A percentile compares a stretch with the other conserved stretches of the same genome.
Evolutionary conservation across 768 basidiomycete species (phyloP).

Genomic region (Russula abietina): DNA sequence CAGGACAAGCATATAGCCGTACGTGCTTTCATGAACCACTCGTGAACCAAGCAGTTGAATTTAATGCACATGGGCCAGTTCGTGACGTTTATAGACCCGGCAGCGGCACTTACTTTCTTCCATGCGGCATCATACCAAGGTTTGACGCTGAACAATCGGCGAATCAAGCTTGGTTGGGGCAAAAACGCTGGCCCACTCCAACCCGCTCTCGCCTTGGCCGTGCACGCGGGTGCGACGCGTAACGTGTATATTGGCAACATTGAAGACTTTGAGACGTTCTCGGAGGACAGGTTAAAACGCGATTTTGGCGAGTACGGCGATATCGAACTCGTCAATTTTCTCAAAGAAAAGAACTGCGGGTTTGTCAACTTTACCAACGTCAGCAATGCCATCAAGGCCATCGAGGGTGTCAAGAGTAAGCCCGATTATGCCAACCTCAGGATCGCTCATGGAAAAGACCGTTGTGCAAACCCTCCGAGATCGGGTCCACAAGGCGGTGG

Average conservation of each 20-base stretch:
- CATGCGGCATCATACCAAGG: conserved; percentile 88
- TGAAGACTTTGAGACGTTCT: conserved; percentile 91
- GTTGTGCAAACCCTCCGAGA: conserved; percentile 89
- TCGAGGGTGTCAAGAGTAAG: conserved; percentile 88
- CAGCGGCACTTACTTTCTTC: conserved; percentile 90
- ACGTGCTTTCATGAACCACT: conserved; percentile 31
- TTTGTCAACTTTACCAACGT: conserved; percentile 96
- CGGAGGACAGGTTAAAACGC: conserved; percentile 79
- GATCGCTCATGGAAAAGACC: conserved; percentile 92
- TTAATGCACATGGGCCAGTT: conserved; percentile 49
- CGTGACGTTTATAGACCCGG: conserved; percentile 92
- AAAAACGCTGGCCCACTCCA: conserved; percentile 88
- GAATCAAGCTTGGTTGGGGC: conserved; percentile 97
- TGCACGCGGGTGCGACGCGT: conserved; percentile 88
- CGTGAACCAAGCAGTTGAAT: conserved; percentile 8
- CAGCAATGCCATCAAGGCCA: conserved; percentile 95
- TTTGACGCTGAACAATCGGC: conserved; percentile 84
- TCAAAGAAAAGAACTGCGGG: conserved; percentile 94
- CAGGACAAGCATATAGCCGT: conserved; percentile 97
- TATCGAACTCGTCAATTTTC: conserved; percentile 92
- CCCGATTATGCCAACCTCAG: conserved; percentile 85
- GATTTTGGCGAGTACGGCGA: conserved; percentile 97
- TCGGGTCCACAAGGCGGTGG: conserved; percentile 70
- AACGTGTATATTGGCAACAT: conserved; percentile 97
- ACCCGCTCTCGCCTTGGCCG: conserved; percentile 77